phyloP scores from a whole-genome alignment of 2,329 filamentous ascomycete genomes.

The Aulographum hederae region DNA sequence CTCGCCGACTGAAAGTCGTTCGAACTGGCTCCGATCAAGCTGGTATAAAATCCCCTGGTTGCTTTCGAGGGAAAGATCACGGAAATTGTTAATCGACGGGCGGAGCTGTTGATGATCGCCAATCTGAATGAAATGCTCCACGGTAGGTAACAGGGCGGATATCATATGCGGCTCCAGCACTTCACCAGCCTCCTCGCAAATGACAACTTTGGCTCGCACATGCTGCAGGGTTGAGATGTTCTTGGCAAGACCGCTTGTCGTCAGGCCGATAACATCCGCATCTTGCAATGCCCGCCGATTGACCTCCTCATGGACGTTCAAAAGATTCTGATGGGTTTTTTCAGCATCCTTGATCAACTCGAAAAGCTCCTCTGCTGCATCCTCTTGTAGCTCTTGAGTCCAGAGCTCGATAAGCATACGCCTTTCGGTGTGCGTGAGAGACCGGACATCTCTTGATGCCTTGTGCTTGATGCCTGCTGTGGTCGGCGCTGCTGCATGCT shows the following conservation, averaged over 20 bases:
- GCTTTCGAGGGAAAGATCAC: neutral
- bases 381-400: too few species aligned
- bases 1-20: neutral
- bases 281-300: constrained; percentile 3
- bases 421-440: too few species aligned
- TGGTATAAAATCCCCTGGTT: neutral
- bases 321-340: too few species aligned
- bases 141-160: constrained; percentile 36
- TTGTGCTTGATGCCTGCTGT: too few species aligned
- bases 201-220: constrained; percentile 23
- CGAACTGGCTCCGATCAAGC: constrained; percentile 1
- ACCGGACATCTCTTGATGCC: too few species aligned
- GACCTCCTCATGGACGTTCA: constrained; percentile 3
- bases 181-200: constrained; percentile 53
- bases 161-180: constrained; percentile 46
- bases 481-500: too few species aligned
- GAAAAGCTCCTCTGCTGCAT: too few species aligned
- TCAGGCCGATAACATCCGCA: constrained; percentile 3
- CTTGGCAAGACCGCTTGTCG: constrained; percentile 3
- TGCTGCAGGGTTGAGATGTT: constrained; percentile 2
- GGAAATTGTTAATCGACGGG: constrained; percentile 15
- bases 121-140: constrained; percentile 45
- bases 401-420: too few species aligned
- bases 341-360: too few species aligned
- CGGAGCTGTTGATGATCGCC: constrained; percentile 46